Conservation (phyloP, 306 rosid species). For the Vicia villosa region DNA sequence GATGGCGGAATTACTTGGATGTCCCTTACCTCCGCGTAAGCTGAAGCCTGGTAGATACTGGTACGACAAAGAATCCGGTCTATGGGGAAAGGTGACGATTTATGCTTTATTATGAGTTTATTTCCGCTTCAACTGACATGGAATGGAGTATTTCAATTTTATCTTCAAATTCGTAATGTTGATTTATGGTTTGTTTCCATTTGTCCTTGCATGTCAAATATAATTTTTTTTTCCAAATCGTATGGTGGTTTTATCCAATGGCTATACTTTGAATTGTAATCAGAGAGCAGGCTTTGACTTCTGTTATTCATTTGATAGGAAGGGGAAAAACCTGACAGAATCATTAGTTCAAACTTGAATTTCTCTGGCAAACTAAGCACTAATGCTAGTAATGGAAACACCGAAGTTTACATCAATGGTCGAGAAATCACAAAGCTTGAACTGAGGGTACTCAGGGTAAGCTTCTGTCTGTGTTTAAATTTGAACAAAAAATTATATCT, state of each 20-base stretch:
- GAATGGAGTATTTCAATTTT: slow-evolving; percentile 1
- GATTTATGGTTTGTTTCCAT: not conserved
- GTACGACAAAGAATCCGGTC: slow-evolving; percentile 99
- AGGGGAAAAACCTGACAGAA: slow-evolving; percentile 92
- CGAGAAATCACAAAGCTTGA: slow-evolving; percentile 96
- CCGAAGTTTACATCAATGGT: slow-evolving; percentile 93
- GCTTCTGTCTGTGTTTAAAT: slow-evolving; percentile 33
- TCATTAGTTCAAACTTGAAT: slow-evolving; percentile 88
- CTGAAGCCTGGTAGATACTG: slow-evolving; percentile 97
- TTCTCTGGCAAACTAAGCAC: slow-evolving; percentile 80
- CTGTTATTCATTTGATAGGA: slow-evolving; percentile 60
- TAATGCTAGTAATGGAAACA: slow-evolving; percentile 88
- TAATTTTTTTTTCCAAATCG: slow-evolving; percentile 6
- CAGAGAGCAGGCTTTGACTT: slow-evolving; percentile 16
- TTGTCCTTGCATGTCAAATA: not conserved
- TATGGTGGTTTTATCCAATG: slow-evolving; percentile 10
- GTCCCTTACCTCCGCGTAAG: slow-evolving; percentile 81
- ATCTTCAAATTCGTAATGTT: slow-evolving; percentile 8
- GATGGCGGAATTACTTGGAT: slow-evolving; percentile 90
- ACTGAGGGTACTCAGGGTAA: slow-evolving; percentile 87
- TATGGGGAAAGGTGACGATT: slow-evolving; percentile 91
- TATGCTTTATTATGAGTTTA: slow-evolving; percentile 19
- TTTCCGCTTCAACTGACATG: slow-evolving; percentile 27
- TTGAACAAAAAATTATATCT: not conserved
- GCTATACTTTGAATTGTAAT: slow-evolving; percentile 13